These are phyloP conservation scores for Capronia epimyces DNA, from an alignment of 2,329 filamentous ascomycete species.

Conservation along the genomic window DNA sequence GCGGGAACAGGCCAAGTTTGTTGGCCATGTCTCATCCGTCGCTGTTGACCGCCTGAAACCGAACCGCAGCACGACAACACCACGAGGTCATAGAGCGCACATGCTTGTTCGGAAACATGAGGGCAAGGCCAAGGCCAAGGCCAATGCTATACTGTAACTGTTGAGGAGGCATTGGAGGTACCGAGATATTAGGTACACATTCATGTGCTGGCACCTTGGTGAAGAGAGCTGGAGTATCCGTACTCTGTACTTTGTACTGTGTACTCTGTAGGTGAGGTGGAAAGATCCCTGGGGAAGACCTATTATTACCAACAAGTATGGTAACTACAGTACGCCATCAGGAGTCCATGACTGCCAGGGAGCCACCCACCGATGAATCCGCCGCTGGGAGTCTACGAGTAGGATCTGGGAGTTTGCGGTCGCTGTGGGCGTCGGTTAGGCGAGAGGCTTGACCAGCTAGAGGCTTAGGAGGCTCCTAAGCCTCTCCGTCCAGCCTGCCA, in stretches of 20 bases:
- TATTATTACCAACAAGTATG: too few species aligned
- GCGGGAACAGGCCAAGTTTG: neutral
- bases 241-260: too few species aligned
- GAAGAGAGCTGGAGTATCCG: too few species aligned
- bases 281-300: neutral
- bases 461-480: neutral
- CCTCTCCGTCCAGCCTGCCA: neutral
- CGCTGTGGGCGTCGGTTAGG: neutral
- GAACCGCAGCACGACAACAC: neutral
- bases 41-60: neutral
- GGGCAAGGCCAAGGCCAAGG: too few species aligned
- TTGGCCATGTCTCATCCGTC: conserved; percentile 11
- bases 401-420: too few species aligned
- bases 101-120: neutral
- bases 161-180: too few species aligned
- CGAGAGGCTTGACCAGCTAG: neutral
- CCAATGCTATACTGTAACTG: too few species aligned
- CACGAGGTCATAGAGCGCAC: neutral
- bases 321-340: too few species aligned
- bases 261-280: too few species aligned
- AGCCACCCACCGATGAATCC: neutral
- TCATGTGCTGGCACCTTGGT: too few species aligned
- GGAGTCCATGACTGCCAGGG: neutral
- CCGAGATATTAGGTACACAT: too few species aligned
- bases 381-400: neutral